Evolutionary conservation across 169 alveolate genomes (phyloP).

Genomic region (Eimeria praecox): DNA sequence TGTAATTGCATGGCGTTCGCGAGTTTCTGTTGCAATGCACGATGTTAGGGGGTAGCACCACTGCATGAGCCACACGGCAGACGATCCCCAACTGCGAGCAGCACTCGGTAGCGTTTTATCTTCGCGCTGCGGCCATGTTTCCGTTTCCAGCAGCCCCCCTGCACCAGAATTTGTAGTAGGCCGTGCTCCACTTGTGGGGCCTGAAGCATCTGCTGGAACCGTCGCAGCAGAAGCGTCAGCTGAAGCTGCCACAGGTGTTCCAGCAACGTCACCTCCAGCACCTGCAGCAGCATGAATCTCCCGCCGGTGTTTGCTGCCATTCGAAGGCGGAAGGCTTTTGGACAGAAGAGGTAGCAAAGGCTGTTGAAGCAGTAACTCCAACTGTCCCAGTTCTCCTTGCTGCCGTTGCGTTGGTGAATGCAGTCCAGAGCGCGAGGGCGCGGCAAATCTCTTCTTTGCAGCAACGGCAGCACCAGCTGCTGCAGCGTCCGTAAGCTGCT

Average conservation of each 20-base stretch:
- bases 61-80: conserved; percentile 26
- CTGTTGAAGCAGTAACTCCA: neutral
- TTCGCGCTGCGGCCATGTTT: neutral
- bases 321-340: neutral
- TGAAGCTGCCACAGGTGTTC: conserved; percentile 29
- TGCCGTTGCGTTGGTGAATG: neutral
- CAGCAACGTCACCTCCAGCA: neutral
- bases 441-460: neutral
- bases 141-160: conserved; percentile 34
- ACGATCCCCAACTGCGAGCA: conserved; percentile 26
- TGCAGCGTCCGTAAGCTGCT: conserved; percentile 1
- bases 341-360: neutral
- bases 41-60: conserved; percentile 7
- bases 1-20: neutral
- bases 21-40: neutral
- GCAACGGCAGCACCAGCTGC: conserved; percentile 22
- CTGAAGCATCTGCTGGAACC: neutral
- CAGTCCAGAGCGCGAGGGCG: neutral
- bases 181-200: neutral
- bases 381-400: neutral
- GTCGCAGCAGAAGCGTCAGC: neutral
- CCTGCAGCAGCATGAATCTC: neutral
- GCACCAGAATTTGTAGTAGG: neutral
- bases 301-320: neutral
- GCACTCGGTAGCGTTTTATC: neutral